These are phyloP conservation scores for Calonectria crousiana DNA, from an alignment of 2,329 filamentous ascomycete species.

Conservation along the genomic window DNA sequence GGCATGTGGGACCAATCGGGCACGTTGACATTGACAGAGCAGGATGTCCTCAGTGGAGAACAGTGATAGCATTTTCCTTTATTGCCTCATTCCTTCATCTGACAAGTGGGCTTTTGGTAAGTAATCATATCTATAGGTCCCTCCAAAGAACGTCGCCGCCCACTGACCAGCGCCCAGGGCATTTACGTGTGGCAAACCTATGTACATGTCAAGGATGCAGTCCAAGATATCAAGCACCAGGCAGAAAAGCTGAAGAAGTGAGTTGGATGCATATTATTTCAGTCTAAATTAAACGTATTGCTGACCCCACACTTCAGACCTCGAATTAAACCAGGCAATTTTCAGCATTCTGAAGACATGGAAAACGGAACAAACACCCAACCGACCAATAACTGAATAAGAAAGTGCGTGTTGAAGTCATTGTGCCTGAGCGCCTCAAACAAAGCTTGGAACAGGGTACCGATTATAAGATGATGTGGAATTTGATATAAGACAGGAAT, in stretches of 20 bases:
- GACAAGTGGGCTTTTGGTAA: not conserved
- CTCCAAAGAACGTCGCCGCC: not conserved
- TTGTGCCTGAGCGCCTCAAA: no score
- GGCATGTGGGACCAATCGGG: slow-evolving; percentile 26
- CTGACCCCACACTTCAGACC: no score
- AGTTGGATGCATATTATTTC: not conserved
- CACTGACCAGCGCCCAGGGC: not conserved
- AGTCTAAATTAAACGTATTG: no score
- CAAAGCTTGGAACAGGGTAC: no score
- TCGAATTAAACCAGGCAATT: no score
- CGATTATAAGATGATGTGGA: no score
- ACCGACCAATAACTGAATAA: no score
- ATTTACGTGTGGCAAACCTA: not conserved
- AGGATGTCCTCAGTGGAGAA: slow-evolving; percentile 6
- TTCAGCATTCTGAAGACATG: no score
- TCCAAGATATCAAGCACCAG: not conserved
- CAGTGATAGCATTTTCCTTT: slow-evolving; percentile 6
- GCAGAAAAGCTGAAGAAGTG: not conserved
- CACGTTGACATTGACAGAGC: not conserved
- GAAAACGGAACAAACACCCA: no score
- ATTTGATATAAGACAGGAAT: no score
- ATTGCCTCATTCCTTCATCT: slow-evolving; percentile 2
- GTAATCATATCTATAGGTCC: not conserved
- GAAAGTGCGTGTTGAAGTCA: no score
- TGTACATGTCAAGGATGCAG: not conserved